Percentiles rank a stretch among this genome's conserved stretches.
Conservation (phyloP, 495 filamentous ascomycete species). For the Aeminium ludgeri region DNA sequence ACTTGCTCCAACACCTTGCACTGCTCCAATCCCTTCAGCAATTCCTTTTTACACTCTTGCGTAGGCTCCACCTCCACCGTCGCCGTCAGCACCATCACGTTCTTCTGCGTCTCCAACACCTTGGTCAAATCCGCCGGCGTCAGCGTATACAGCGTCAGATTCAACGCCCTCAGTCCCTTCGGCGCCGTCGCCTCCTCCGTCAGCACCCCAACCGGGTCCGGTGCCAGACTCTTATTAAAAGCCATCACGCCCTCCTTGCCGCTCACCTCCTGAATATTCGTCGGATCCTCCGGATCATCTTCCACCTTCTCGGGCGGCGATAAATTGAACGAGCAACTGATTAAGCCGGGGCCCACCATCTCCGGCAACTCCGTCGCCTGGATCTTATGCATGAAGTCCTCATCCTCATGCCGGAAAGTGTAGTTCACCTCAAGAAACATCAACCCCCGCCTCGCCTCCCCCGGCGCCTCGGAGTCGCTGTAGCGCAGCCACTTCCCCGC, state of each 20-base stretch:
- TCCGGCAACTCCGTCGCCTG: slow-evolving; percentile 17
- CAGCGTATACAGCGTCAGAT: slow-evolving; percentile 19
- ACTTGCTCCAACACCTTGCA: slow-evolving; percentile 18
- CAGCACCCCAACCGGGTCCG: slow-evolving; percentile 9
- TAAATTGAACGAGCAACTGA: slow-evolving; percentile 19
- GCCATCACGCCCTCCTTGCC: slow-evolving; percentile 17
- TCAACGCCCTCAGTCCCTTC: slow-evolving; percentile 18
- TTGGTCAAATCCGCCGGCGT: slow-evolving; percentile 8
- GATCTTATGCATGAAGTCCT: slow-evolving; percentile 20
- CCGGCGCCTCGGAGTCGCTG: slow-evolving; percentile 8
- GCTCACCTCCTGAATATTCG: slow-evolving; percentile 13
- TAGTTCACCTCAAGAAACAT: slow-evolving; percentile 26
- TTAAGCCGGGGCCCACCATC: slow-evolving; percentile 17
- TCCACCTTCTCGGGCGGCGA: slow-evolving; percentile 12
- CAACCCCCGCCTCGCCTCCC: slow-evolving; percentile 7
- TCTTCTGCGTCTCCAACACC: slow-evolving; percentile 15
- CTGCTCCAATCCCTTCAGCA: slow-evolving; percentile 11
- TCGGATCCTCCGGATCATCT: slow-evolving; percentile 16
- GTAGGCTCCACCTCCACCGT: slow-evolving; percentile 15
- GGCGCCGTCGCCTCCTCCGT: slow-evolving; percentile 15
- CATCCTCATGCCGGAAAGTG: slow-evolving; percentile 23
- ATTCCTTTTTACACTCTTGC: slow-evolving; percentile 14
- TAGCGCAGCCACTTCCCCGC: slow-evolving; percentile 9
- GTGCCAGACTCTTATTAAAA: slow-evolving; percentile 11
- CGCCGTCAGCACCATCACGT: slow-evolving; percentile 16